Evolutionary conservation across 352 stramenopile genomes (phyloP), one percentile per base, ranked within the genome.

Genomic region (Globisporangium sylvaticum): DNA sequence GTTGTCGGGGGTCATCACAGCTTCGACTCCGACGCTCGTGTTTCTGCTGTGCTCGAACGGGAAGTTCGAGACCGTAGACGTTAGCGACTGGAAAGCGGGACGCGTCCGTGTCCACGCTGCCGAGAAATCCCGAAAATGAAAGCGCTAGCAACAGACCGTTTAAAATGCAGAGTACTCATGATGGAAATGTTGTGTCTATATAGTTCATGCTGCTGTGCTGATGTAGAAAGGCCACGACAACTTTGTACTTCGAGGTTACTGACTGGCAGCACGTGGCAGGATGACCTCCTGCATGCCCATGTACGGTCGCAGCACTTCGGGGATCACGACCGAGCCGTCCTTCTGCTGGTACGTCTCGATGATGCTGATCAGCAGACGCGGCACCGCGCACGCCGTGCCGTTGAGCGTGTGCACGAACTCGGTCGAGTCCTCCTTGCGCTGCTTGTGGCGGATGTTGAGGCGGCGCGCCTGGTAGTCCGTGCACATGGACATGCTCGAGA

Each of bases 381-480:
- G 88, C 6, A 96, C 77, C 1, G 90, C 90, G 63, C 87, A 87
- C 2, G 87, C 89, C 20, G 90, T 97, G 52, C 84, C 89, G 63
- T 97, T 97, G 22, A 97, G 75, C 15, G 89, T 97, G 77, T 96
- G 89, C 55, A 93, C 88, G 62, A 96, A 97, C 58, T 83, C 75
- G 15, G 81, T 87, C 18, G 72, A 57, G 42, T 90, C 72, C 20
- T 87, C 80, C 57, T 89, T 85, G 37, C 62, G 64, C 22, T 84
- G 69, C 61, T 88, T 89, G 73, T 96, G 89, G 59, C 89, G 86
- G 62, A 97, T 95, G 65, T 94, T 90, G 12, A 97, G 76, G 3
- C 89, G 81, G 8, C 90, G 81, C 50, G 87, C 80, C 70, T 97
- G 90, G 65, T 95, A 97, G 70, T 97, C 90, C 1, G 89, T 96